Conservation (phyloP, 208 protist genomes). For the Leishmania guyanensis region DNA sequence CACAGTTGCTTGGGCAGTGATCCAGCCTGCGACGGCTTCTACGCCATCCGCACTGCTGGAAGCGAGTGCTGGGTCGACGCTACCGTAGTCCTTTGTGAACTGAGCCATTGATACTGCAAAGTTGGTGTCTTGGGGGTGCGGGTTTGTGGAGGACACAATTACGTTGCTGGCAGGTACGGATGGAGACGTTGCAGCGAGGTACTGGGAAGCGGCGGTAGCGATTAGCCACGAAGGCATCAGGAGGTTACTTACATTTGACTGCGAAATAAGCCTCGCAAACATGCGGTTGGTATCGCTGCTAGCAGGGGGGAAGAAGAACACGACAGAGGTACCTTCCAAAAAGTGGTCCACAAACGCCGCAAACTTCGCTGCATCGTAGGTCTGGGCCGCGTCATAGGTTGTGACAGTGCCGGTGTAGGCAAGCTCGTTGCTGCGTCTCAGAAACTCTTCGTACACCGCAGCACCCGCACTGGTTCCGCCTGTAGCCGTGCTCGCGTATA, state of each 20-base stretch:
- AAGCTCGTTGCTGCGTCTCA: constrained; percentile 1
- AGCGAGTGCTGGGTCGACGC: neutral
- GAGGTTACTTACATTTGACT: neutral
- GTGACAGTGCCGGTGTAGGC: neutral
- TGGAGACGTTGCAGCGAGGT: neutral
- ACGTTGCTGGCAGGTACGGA: constrained; percentile 2
- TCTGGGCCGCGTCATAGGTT: neutral
- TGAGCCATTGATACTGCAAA: neutral
- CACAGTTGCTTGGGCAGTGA: constrained; percentile 1
- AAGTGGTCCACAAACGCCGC: neutral
- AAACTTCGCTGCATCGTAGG: neutral
- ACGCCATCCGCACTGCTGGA: constrained; percentile 1
- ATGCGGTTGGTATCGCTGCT: neutral
- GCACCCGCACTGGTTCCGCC: neutral
- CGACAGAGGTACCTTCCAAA: neutral
- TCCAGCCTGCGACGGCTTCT: constrained; percentile 13
- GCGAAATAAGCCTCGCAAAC: constrained; percentile 1
- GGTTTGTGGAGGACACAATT: constrained; percentile 20
- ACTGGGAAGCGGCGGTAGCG: neutral
- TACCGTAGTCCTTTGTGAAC: neutral
- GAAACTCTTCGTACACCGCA: constrained; percentile 6
- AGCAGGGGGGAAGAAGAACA: constrained; percentile 16
- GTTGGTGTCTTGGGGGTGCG: constrained; percentile 22
- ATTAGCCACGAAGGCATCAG: constrained; percentile 29
- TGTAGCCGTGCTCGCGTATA: neutral